These are phyloP conservation scores for Gryganskiella cystojenkinii DNA, from an alignment of 192 early-diverging fungal genomes.

Conservation along the genomic window DNA sequence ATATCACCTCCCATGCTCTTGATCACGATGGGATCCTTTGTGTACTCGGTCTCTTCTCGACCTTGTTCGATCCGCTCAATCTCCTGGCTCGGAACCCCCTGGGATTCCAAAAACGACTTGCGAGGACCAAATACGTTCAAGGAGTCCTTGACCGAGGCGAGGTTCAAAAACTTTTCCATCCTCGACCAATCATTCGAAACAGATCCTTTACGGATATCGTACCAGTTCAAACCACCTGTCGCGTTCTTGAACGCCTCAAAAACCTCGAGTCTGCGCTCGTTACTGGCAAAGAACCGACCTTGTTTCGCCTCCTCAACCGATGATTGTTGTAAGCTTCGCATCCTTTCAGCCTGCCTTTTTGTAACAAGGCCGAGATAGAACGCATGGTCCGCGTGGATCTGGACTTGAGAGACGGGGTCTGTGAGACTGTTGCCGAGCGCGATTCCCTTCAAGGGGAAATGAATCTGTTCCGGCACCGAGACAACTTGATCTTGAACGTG, in stretches of 20 bases:
- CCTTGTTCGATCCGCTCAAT: conserved; percentile 32
- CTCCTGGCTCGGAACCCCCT: conserved; percentile 9
- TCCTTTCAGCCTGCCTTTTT: conserved; percentile 44
- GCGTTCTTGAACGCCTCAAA: conserved; percentile 75
- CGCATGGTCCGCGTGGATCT: conserved; percentile 66
- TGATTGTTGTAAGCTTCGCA: conserved; percentile 48
- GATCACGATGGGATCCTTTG: conserved; percentile 26
- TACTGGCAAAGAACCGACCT: conserved; percentile 64
- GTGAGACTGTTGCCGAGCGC: conserved; percentile 73
- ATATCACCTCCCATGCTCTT: conserved; percentile 61
- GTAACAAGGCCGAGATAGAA: conserved; percentile 66
- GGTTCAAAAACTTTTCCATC: conserved; percentile 71
- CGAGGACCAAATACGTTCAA: conserved; percentile 69
- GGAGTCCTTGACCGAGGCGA: conserved; percentile 60
- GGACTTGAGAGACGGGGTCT: conserved; percentile 69
- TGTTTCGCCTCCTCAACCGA: conserved; percentile 56
- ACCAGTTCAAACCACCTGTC: conserved; percentile 79
- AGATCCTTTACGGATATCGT: conserved; percentile 77
- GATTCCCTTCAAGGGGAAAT: conserved; percentile 35
- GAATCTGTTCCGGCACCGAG: not conserved
- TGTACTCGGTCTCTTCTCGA: conserved; percentile 13
- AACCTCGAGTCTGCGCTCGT: conserved; percentile 56
- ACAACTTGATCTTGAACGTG: conserved; percentile 6
- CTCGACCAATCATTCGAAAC: conserved; percentile 69
- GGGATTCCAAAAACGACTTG: conserved; percentile 44